A percentile compares a stretch with the other conserved stretches of the same genome.
These are phyloP conservation scores for Diplogelasinospora grovesii DNA, from an alignment of 495 filamentous ascomycete species.

Conservation along the genomic window DNA sequence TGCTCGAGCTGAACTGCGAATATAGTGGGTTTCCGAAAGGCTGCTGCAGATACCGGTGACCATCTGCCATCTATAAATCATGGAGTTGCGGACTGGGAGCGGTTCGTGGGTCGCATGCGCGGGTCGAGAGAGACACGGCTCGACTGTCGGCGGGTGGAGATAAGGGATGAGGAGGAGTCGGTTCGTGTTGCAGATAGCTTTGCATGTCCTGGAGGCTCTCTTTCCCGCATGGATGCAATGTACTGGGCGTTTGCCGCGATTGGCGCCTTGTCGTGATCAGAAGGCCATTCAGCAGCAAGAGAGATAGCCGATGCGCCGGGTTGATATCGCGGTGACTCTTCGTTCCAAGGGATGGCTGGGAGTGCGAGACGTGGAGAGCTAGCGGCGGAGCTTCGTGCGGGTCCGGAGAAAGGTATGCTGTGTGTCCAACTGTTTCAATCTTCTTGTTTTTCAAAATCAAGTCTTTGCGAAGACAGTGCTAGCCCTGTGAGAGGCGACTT, in stretches of 20 bases:
- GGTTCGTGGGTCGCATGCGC: slow-evolving; percentile 8
- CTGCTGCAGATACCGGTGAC: slow-evolving; percentile 66
- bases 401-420: too few relatives aligned
- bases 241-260: slow-evolving; percentile 17
- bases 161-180: slow-evolving; percentile 9
- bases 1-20: slow-evolving; percentile 20
- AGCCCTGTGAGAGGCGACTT: too few relatives aligned
- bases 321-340: too few relatives aligned
- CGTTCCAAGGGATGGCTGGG: neutral
- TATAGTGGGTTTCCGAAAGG: slow-evolving; percentile 29
- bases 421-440: too few relatives aligned
- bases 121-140: slow-evolving; percentile 6
- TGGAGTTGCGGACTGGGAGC: slow-evolving; percentile 3
- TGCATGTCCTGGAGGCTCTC: slow-evolving; percentile 26
- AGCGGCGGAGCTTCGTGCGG: too few relatives aligned
- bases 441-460: too few relatives aligned
- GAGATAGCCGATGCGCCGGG: too few relatives aligned
- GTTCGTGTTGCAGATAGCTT: slow-evolving; percentile 16
- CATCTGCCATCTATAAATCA: slow-evolving; percentile 70
- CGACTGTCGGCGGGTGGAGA: too few relatives aligned
- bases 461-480: too few relatives aligned
- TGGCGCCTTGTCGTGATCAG: slow-evolving; percentile 13
- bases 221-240: slow-evolving; percentile 28
- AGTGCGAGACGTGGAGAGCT: neutral
- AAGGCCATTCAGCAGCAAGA: slow-evolving; percentile 22